A percentile compares a stretch with the other conserved stretches of the same genome.
Conservation (phyloP, 345 rosid genomes). For the Pugionium cornutum region DNA sequence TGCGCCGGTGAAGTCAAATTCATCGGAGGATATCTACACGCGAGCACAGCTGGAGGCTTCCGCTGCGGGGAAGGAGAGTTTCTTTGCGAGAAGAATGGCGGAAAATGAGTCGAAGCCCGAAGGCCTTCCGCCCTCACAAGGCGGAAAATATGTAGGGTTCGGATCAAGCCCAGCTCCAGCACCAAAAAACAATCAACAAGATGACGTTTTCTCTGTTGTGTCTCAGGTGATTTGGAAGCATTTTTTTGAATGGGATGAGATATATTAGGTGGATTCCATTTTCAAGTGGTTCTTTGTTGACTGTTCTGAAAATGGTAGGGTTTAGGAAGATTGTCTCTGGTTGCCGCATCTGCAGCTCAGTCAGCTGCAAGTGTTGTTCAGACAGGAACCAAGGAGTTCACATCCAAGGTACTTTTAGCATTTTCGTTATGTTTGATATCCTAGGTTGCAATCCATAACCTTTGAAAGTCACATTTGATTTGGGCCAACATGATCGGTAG, state of each 20-base stretch:
- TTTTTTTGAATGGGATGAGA: slow-evolving; percentile 13
- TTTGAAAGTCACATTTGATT: background rate
- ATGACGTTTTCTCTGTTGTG: slow-evolving; percentile 67
- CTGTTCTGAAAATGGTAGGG: slow-evolving; percentile 50
- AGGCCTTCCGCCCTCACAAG: slow-evolving; percentile 88
- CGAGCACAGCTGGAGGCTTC: slow-evolving; percentile 79
- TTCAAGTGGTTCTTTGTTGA: slow-evolving; percentile 2
- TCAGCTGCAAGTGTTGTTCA: slow-evolving; percentile 74
- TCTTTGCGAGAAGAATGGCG: slow-evolving; percentile 68
- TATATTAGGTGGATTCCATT: background rate
- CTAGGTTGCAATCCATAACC: background rate
- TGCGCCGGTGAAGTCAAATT: slow-evolving; percentile 63
- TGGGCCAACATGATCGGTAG: background rate
- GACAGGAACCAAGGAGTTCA: slow-evolving; percentile 28
- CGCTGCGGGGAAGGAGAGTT: slow-evolving; percentile 81
- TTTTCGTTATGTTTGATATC: background rate
- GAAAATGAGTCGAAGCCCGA: slow-evolving; percentile 88
- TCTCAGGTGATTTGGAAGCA: slow-evolving; percentile 62
- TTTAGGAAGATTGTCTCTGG: slow-evolving; percentile 78
- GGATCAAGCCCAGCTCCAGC: slow-evolving; percentile 74
- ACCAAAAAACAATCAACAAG: slow-evolving; percentile 54
- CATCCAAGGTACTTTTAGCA: slow-evolving; percentile 20
- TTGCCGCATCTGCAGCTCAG: slow-evolving; percentile 58
- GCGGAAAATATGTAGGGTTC: slow-evolving; percentile 93
- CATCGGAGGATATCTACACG: slow-evolving; percentile 77